Base-by-base conservation (phyloP, 2,329 filamentous ascomycete species). In the Penicillium occitanis region DNA sequence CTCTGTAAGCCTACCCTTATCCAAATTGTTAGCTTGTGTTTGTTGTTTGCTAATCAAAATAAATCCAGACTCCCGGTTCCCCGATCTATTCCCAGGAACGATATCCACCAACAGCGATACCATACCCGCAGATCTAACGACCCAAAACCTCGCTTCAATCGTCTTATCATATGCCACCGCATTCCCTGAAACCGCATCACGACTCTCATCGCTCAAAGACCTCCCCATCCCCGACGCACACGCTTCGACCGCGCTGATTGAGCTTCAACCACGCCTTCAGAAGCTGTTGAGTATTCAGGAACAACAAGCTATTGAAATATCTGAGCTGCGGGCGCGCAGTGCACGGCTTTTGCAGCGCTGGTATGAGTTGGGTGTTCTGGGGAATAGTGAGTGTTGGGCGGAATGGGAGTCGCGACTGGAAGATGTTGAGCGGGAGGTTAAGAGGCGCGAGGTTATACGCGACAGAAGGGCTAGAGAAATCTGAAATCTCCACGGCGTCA, bases 291-390 rank as follows among this genome's bases (percentile, higher is more conserved):
- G 70, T 33, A 71, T 69, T 42, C 81, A 83, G 71, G 72, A 75
- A 4, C 71, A 75, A 22, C 78, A 83, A 68, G 76, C 77, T 17
- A 69, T 66, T 13, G 73, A 78, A 40, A 74, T 83, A 13, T 77
- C 77, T 6, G 79, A 79, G 62, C 66, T 84, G 61, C 73, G 80
- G 40, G 72, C 77, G 10, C 76, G 79, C 13, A 81, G 79, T 63
- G 81, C 80, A 30, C 76, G 76, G 68, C 80, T 86, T 28, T 78
- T 92, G 67, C 85, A 89, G 69, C 78, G 82, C 42, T 96, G 92
- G 90, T 93, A 94, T 77, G 88, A 93, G 75, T 81, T 86, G 28
- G 87, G 88, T 3, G 83, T 95, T 51, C 80, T 96, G 58, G 84
- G 85, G 11, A 87, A 87, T 70, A 89, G 89, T 0, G 86, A 88